These are phyloP conservation scores for Aureobasidium vineae DNA, from an alignment of 2,329 filamentous ascomycete species.

Conservation along the genomic window DNA sequence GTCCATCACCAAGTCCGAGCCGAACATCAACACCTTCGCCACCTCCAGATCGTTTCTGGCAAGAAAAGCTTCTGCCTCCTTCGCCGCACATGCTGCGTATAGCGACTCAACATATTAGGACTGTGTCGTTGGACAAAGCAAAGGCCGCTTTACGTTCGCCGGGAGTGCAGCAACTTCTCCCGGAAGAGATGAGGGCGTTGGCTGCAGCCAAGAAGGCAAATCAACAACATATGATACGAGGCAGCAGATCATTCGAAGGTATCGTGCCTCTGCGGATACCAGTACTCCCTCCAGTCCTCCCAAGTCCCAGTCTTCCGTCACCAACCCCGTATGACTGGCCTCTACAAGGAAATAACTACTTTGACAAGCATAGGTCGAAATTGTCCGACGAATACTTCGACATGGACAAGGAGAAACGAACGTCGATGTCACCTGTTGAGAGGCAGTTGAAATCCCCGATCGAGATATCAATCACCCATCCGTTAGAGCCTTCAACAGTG, in stretches of 20 bases:
- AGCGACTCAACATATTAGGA: slow-evolving; percentile 20
- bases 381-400: slow-evolving; percentile 22
- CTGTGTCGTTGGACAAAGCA: slow-evolving; percentile 21
- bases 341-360: not conserved
- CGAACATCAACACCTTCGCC: slow-evolving; percentile 5
- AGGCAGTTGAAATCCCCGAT: not conserved
- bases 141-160: slow-evolving; percentile 12
- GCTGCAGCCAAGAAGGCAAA: not conserved
- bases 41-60: not conserved
- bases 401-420: not conserved
- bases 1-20: slow-evolving; percentile 23
- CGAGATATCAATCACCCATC: not conserved
- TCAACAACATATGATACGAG: not conserved
- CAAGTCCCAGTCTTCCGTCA: not conserved
- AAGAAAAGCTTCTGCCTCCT: not conserved
- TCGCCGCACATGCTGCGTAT: not conserved
- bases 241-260: slow-evolving; percentile 14
- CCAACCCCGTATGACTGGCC: slow-evolving; percentile 7
- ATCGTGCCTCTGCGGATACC: not conserved
- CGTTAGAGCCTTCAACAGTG: not conserved
- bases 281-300: not conserved
- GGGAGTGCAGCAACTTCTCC: slow-evolving; percentile 4
- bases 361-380: not conserved
- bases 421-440: slow-evolving; percentile 7
- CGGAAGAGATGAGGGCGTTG: slow-evolving; percentile 19